Evolutionary conservation across 805 yeast genomes (phyloP), one percentile per base, ranked within the genome.

Genomic region (Candida tallmaniae): DNA sequence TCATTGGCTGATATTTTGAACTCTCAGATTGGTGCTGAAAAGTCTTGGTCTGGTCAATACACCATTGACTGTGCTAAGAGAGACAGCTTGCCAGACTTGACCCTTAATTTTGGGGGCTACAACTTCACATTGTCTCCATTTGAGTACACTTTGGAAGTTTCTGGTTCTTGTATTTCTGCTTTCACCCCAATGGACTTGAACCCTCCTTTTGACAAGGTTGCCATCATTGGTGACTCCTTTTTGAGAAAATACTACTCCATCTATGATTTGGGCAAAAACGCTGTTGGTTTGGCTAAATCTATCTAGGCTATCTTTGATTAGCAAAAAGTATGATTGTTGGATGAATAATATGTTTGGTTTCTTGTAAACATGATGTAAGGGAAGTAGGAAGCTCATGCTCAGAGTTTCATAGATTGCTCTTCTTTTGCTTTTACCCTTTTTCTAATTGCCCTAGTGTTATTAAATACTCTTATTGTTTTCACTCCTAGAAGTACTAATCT

Each of bases 131-230:
- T 93, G 57, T 56, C 82, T 43, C 82, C 98, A 25, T 80, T 78
- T 56, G 98, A 93, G 60, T 93, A 93, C 74, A 86, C 90, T 40
- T 74, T 93, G 62, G 97, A 93, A 64, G 84, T 87, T 26, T 78
- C 93, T 40, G 98, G 97, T 27, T 78, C 95, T 28, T 93, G 98
- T 74, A 83, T 90, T 52, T 89, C 97, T 40, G 95, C 95, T 6
- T 85, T 93, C 73, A 88, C 95, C 26, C 95, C 96, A 51, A 78
- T 93, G 90, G 98, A 93, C 59, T 78, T 93, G 79, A 97, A 97
- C 35, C 86, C 80, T 52, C 97, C 97, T 43, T 82, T 90, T 52
- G 97, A 97, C 40, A 97, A 96, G 48, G 65, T 93, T 65, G 95
- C 97, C 39, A 90, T 93, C 53, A 69, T 93, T 49, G 98, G 98